Evolutionary conservation across 2,329 filamentous ascomycete species (phyloP), one percentile per base, ranked within the genome.

Genomic region (Cercospora sp.): DNA sequence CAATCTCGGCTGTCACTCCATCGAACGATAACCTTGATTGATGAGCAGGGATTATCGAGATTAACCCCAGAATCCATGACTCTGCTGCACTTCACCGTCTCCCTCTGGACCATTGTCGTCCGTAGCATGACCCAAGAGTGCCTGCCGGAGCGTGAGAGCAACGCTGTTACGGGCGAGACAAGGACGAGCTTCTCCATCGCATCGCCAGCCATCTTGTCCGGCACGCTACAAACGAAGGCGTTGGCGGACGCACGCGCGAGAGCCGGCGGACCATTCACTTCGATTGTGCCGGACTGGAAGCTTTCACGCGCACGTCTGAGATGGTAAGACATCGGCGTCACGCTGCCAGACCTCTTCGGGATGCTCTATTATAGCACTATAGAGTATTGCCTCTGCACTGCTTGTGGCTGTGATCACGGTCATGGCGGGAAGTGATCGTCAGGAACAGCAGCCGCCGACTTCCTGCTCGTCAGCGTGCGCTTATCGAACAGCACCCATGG

Each of bases 401-500:
- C 51, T 30, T n/a, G 51, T 55, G 51, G 51, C 21, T 55, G 51
- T 26, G n/a, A 21, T 26, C 26, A 16, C 57, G 53, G 53, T 53
- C 53, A 24, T 32, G 6, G 8, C 53, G 12, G 63, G 63, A 18
- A 65, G 37, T 43, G 65, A 66, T 66, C 59, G 65, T 28, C 65
- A 66, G 65, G 65, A 66, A 66, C 65, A 40, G 26, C 21, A 30
- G 9, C 26, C 26, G 21, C 30, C 58, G 28, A 40, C 30, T 45
- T 45, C 40, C 40, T 45, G 40, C 40, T 45, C 40, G 40, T 45
- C 40, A 45, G 40, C 40, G n/a, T 45, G 40, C 40, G 40, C 40
- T 18, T 18, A 45, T 45, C n/a, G 40, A 18, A 37, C 34, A 37
- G 6, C 34, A 37, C 34, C 34, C 34, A 37, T 37, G 34, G 34